Evolutionary conservation across 129 eudicot genomes (phyloP), one percentile per base, ranked within the genome.

Genomic region (Gnaphalium uliginosum): DNA sequence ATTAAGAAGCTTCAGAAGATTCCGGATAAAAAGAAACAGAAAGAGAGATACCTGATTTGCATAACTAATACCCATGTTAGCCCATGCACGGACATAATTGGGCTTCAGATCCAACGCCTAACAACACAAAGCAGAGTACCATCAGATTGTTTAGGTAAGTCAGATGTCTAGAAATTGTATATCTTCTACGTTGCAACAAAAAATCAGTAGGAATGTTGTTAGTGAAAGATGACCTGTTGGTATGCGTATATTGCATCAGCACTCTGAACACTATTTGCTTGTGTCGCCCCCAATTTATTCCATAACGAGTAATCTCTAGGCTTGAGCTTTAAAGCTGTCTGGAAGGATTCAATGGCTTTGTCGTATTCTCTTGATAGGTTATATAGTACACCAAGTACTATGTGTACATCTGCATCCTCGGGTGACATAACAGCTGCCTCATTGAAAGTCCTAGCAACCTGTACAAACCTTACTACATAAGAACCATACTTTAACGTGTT

Each of bases 41-140:
- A 51, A 30, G 75, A 76, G 64, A 64, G 24, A 72, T 35, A 90
- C 97, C 96, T 93, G 98, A 80, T 93, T 93, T 69, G 98, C 97
- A 39, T 90, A 90, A 78, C 98, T 93, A 77, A 93, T 93, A 63
- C 98, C 98, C 97, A 93, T 93, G 85, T 93, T 93, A 48, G 98
- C 98, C 98, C 98, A 93, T 37, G 98, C 98, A 48, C 98, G 98
- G 25, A 93, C 98, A 63, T 93, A 90, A 73, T 93, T 93, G 21
- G 98, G 98, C 89, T 93, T 93, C 61, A 93, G 75, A 88, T 90
- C 96, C 63, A 93, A 86, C 33, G 98, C 98, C 98, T 93, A 84
- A 71, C 18, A 81, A 79, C 27, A 43, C 72, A 63, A 13, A 56
- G 58, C 23, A 58, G 41, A 66, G n/a, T 15, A 54, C 51, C 17